phyloP scores from a whole-genome alignment of 1,284 basidiomycete genomes.

The Tremellales sp. region DNA sequence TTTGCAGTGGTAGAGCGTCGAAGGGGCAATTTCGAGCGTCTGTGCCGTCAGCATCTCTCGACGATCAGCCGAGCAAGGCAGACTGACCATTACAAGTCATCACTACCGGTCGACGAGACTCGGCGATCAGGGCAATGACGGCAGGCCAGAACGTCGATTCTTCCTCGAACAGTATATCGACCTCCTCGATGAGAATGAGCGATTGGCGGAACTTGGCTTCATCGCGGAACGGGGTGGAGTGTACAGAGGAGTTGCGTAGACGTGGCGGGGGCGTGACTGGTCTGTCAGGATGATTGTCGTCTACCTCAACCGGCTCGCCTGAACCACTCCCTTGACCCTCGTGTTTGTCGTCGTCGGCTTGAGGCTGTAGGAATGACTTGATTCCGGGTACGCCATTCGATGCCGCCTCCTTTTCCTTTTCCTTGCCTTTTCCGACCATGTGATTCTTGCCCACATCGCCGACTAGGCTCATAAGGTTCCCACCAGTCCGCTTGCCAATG shows the following conservation, averaged over 20 bases:
- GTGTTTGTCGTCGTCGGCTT: conserved; percentile 6
- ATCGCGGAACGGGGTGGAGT: background rate
- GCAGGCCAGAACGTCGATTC: conserved; percentile 90
- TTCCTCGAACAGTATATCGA: conserved; percentile 86
- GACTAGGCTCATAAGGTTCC: conserved; percentile 72
- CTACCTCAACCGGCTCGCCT: conserved; percentile 23
- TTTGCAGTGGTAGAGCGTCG: conserved; percentile 71
- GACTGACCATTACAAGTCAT: conserved; percentile 85
- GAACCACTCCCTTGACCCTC: conserved; percentile 18
- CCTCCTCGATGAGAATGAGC: conserved; percentile 92
- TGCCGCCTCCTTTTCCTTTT: conserved; percentile 5
- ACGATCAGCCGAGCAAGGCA: background rate
- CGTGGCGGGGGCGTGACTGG: background rate
- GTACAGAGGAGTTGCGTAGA: background rate
- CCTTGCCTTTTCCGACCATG: conserved; percentile 53
- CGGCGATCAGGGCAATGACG: conserved; percentile 70
- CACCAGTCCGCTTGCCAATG: conserved; percentile 75
- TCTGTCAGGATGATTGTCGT: background rate
- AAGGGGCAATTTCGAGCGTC: conserved; percentile 64
- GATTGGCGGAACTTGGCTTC: conserved; percentile 62
- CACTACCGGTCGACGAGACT: conserved; percentile 78
- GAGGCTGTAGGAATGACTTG: conserved; percentile 17
- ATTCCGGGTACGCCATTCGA: background rate
- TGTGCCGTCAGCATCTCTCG: conserved; percentile 52
- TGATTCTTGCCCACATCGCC: conserved; percentile 94